Percentiles rank a stretch among this genome's conserved stretches.
These are phyloP conservation scores for Rhodotorula mucilaginosa DNA, from an alignment of 1,284 basidiomycete genomes.

Conservation along the genomic window DNA sequence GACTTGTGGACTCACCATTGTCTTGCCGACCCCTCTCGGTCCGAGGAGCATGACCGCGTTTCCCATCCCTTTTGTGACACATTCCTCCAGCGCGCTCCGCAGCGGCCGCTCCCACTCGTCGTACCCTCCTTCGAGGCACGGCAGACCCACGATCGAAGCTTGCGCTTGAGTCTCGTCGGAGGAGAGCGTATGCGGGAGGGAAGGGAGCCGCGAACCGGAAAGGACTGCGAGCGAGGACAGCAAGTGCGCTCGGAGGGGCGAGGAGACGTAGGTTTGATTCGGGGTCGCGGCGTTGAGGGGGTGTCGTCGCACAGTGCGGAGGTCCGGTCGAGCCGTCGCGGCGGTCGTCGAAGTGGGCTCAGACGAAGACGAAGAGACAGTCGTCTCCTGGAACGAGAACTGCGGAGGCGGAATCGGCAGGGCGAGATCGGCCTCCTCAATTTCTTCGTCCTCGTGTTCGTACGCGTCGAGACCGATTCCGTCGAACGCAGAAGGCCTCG, in stretches of 20 bases:
- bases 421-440: neutral
- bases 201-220: slow-evolving; percentile 17
- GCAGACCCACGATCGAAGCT: slow-evolving; percentile 2
- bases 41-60: slow-evolving; percentile 44
- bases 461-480: neutral
- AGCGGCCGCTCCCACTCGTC: slow-evolving; percentile 38
- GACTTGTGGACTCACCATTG: slow-evolving; percentile 23
- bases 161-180: neutral
- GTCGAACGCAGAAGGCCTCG: neutral
- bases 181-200: neutral
- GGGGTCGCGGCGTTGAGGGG: neutral
- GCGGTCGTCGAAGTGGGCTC: slow-evolving; percentile 4
- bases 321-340: neutral
- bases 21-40: slow-evolving; percentile 43
- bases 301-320: neutral
- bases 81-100: slow-evolving; percentile 38
- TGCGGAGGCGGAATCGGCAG: slow-evolving; percentile 1
- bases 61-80: slow-evolving; percentile 42
- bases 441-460: neutral
- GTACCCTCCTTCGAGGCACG: slow-evolving; percentile 30
- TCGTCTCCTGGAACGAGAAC: neutral
- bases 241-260: slow-evolving; percentile 11
- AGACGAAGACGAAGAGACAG: neutral
- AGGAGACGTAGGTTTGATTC: slow-evolving; percentile 9
- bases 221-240: slow-evolving; percentile 15